Base-by-base conservation (phyloP, 495 filamentous ascomycete species). In the Trichoderma gamsii region DNA sequence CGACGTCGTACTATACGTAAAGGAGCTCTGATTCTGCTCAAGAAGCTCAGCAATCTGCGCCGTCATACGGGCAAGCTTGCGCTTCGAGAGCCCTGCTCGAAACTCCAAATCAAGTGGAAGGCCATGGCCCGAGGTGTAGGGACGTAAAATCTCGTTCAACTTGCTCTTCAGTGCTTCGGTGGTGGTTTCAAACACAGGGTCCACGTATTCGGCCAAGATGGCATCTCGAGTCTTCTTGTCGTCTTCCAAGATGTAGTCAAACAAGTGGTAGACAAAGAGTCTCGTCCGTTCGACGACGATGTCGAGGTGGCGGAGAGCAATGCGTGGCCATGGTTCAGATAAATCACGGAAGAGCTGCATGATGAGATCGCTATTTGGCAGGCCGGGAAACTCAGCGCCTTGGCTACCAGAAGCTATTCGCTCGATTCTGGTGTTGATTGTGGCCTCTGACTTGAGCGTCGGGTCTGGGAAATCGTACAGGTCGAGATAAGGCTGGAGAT, bases 111-210 rank as follows among this genome's bases (percentile, higher is more conserved):
- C 63, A 21, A 73, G 68, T 23, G 69, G 64, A 7, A 67, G 64
- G 18, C 66, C 69, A 8, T 69, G 66, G 7, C 69, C 72, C 6
- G 38, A 70, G 29, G 73, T 75, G 66, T 77, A 79, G 15, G 76
- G 76, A 8, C 67, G 71, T 6, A 81, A 71, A 41, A 83, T 75
- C 44, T 83, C 80, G 8, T 77, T 67, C 13, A 81, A 61, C 67
- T 80, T 80, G 1, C 7, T 4, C 16, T 74, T 69, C 7, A 81
- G 76, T 0, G 67, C 25, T 7, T 66, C 59, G 15, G 71, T 68
- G 25, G 74, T 78, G 18, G 74, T 13, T 0, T 79, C 75, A 63
- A 83, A 78, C 51, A 75, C 78, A 1, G 79, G 79, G 41, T 79
- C 70, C 38, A 81, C 69, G 44, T 69, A 73, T 23, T 69, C 65